A percentile compares a stretch with the other conserved stretches of the same genome.
Conservation (phyloP, 192 early-diverging fungal species). For the Lobosporangium transversale region DNA sequence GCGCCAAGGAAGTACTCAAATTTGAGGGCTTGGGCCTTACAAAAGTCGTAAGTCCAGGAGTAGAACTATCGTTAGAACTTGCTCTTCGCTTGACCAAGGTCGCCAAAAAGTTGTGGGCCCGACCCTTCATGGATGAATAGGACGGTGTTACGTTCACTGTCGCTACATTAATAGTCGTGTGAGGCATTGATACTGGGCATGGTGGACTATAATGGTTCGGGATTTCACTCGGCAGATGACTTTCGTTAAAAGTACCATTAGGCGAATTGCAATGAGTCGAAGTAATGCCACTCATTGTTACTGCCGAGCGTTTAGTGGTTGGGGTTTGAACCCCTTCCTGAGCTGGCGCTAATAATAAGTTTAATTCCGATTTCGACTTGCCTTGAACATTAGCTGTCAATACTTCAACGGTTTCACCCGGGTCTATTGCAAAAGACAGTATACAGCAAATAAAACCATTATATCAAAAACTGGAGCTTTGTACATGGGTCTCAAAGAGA, state of each 20-base stretch:
- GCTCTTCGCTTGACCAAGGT: slow-evolving; percentile 30
- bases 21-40: slow-evolving; percentile 2
- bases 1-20: background rate
- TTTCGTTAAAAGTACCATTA: background rate
- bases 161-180: background rate
- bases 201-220: background rate
- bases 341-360: slow-evolving; percentile 10
- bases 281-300: background rate
- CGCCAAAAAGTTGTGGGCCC: slow-evolving; percentile 39
- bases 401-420: background rate
- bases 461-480: too few species aligned
- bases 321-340: background rate
- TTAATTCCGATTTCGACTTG: slow-evolving; percentile 33
- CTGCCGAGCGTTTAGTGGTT: background rate
- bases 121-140: slow-evolving; percentile 38
- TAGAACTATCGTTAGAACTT: slow-evolving; percentile 37
- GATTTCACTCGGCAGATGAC: background rate
- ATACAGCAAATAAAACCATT: background rate
- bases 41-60: slow-evolving; percentile 13
- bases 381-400: slow-evolving; percentile 9
- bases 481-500: too few species aligned
- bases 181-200: background rate
- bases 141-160: background rate
- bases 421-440: background rate
- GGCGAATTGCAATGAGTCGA: background rate